These are phyloP conservation scores for Candida pseudoglaebosa DNA, from an alignment of 805 yeast species.

Conservation along the genomic window DNA sequence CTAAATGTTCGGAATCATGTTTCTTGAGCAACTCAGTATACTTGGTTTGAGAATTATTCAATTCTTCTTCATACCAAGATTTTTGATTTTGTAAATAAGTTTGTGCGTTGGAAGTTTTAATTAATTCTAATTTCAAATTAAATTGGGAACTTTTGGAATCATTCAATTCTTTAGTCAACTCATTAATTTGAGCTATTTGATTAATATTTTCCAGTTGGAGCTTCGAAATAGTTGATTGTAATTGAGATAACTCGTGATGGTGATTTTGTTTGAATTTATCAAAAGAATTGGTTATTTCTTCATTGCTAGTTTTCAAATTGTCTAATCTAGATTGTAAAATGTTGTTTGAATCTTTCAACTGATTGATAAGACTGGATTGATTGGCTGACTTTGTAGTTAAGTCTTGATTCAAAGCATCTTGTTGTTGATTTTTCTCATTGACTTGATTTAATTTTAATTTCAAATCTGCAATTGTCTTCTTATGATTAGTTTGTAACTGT, in stretches of 20 bases:
- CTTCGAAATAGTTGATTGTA: slow-evolving; percentile 24
- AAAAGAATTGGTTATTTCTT: slow-evolving; percentile 10
- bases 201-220: slow-evolving; percentile 34
- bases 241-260: slow-evolving; percentile 23
- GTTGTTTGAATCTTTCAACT: slow-evolving; percentile 13
- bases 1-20: slow-evolving; percentile 33
- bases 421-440: slow-evolving; percentile 18
- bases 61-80: slow-evolving; percentile 38
- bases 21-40: slow-evolving; percentile 36
- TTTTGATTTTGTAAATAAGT: slow-evolving; percentile 31
- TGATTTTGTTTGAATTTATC: slow-evolving; percentile 9
- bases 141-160: slow-evolving; percentile 36
- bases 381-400: slow-evolving; percentile 12
- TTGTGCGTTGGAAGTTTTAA: slow-evolving; percentile 32
- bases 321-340: slow-evolving; percentile 14
- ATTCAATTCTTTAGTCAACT: slow-evolving; percentile 32
- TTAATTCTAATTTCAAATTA: slow-evolving; percentile 29
- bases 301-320: slow-evolving; percentile 14
- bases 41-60: slow-evolving; percentile 29
- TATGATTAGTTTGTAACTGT: slow-evolving; percentile 11
- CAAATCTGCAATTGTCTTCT: slow-evolving; percentile 16
- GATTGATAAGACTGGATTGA: too few species aligned
- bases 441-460: slow-evolving; percentile 17
- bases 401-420: slow-evolving; percentile 15
- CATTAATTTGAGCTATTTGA: slow-evolving; percentile 30